Evolutionary conservation across 2,329 filamentous ascomycete genomes (phyloP).

Genomic region (Westerdykella sp.): DNA sequence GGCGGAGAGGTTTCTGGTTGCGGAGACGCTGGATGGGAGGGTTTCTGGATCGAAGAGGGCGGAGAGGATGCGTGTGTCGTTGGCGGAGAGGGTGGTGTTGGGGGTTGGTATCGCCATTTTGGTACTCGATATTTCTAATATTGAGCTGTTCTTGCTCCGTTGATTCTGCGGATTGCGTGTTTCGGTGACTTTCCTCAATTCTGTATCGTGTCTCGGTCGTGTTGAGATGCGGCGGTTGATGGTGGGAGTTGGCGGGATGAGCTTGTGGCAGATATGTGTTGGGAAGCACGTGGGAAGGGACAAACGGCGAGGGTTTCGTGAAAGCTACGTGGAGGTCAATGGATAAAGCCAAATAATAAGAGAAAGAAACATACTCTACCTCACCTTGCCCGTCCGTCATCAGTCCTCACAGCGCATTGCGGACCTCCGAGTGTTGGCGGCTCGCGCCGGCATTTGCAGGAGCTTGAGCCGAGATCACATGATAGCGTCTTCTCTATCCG

Average conservation of each 20-base stretch:
- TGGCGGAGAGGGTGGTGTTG: constrained; percentile 42
- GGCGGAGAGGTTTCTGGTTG: constrained; percentile 40
- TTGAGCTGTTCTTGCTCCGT: neutral
- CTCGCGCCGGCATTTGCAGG: neutral
- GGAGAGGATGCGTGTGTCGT: constrained; percentile 34
- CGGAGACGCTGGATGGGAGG: constrained; percentile 45
- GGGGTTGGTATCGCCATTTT: constrained; percentile 28
- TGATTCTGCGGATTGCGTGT: too few relatives aligned
- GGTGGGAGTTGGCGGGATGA: too few relatives aligned
- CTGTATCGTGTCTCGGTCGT: neutral
- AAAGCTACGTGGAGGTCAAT: neutral
- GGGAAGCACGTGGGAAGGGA: too few relatives aligned
- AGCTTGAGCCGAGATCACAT: neutral
- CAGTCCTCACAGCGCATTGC: neutral
- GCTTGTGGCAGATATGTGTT: too few relatives aligned
- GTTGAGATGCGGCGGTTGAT: neutral
- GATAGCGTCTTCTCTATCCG: neutral
- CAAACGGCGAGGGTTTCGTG: too few relatives aligned
- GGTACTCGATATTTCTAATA: neutral
- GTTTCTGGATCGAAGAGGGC: constrained; percentile 39
- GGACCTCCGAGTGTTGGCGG: neutral
- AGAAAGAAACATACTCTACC: neutral
- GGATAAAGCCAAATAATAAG: neutral
- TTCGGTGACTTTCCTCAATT: too few relatives aligned
- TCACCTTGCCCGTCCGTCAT: too few relatives aligned